These are phyloP conservation scores for Xylariales sp. DNA, from an alignment of 2,329 filamentous ascomycete species.

Conservation along the genomic window DNA sequence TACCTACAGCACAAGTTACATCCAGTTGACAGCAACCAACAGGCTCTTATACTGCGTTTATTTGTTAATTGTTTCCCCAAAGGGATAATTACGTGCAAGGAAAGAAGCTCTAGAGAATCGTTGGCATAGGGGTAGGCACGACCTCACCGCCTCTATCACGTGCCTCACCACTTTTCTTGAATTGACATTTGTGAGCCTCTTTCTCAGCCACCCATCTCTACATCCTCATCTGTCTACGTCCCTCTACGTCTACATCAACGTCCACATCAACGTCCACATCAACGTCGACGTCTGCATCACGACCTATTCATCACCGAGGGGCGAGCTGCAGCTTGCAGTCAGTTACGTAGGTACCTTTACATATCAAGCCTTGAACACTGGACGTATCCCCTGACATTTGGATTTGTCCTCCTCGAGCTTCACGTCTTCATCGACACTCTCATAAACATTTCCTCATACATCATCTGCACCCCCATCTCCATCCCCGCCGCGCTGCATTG, in stretches of 20 bases:
- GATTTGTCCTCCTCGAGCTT: neutral
- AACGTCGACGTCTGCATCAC: too few relatives aligned
- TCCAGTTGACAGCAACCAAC: neutral
- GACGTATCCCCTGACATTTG: too few relatives aligned
- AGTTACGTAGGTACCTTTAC: neutral
- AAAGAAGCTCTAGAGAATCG: neutral
- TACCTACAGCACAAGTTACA: neutral
- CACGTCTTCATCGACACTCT: neutral
- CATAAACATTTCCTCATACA: neutral
- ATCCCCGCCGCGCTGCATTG: neutral
- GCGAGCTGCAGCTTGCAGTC: neutral
- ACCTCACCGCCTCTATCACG: neutral
- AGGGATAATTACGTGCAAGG: neutral
- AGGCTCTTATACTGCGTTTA: neutral
- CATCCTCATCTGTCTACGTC: too few relatives aligned
- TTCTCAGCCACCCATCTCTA: neutral
- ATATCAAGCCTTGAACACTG: neutral
- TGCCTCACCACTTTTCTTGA: neutral
- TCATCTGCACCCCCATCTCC: neutral
- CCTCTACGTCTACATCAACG: neutral
- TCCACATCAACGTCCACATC: neutral
- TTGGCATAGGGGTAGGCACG: neutral
- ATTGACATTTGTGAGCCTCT: neutral
- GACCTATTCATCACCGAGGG: too few relatives aligned
- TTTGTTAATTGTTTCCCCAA: neutral